A percentile compares a stretch with the other conserved stretches of the same genome.
Conservation (phyloP, 768 basidiomycete genomes). For the Gloeopeniophorella convolvens region DNA sequence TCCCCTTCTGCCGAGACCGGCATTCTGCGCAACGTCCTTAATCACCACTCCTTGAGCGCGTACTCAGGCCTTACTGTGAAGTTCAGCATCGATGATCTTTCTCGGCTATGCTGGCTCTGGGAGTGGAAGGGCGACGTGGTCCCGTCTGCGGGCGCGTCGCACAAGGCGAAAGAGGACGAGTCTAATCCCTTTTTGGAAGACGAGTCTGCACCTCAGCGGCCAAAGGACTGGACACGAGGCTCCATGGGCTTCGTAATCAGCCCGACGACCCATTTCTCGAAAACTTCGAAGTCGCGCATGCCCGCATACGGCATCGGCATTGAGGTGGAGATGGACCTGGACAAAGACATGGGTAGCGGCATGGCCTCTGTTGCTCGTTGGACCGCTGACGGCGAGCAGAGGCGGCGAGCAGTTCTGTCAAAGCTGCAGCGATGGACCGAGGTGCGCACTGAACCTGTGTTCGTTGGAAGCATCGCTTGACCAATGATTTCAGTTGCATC, state of each 20-base stretch:
- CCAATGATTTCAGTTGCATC: conserved; percentile 43
- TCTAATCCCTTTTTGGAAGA: conserved; percentile 25
- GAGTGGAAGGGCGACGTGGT: conserved; percentile 66
- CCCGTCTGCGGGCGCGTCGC: conserved; percentile 21
- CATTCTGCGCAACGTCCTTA: conserved; percentile 69
- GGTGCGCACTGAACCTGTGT: conserved; percentile 33
- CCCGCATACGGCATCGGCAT: conserved; percentile 83
- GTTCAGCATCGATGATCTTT: conserved; percentile 63
- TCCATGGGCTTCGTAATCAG: conserved; percentile 74
- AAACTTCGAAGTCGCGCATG: conserved; percentile 54
- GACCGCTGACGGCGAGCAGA: conserved; percentile 63
- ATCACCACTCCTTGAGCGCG: conserved; percentile 62
- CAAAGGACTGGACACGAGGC: conserved; percentile 72
- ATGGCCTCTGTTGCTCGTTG: conserved; percentile 88
- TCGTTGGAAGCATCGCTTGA: neutral
- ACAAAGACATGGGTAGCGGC: conserved; percentile 72
- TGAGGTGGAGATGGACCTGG: conserved; percentile 80
- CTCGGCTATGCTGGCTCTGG: conserved; percentile 81
- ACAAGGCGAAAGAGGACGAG: conserved; percentile 20
- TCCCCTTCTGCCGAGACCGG: conserved; percentile 73
- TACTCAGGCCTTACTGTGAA: conserved; percentile 61
- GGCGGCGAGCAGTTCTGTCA: conserved; percentile 48
- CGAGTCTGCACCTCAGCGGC: conserved; percentile 24
- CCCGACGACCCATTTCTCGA: conserved; percentile 68
- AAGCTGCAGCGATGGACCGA: conserved; percentile 63